Evolutionary conservation across 169 alveolate genomes (phyloP).

Genomic region (Plasmodium reichenowi): DNA sequence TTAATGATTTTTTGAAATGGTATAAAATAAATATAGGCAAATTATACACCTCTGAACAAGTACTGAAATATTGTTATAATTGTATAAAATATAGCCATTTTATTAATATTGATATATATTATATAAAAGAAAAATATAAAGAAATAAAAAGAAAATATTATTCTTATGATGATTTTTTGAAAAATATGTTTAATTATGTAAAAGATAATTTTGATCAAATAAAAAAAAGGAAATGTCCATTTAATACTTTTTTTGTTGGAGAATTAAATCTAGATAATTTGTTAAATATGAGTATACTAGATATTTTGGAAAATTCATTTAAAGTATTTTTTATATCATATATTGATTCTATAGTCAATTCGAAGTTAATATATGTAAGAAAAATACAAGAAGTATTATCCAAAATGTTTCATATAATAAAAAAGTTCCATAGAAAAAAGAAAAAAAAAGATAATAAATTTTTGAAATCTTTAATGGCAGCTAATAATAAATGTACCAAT

Average conservation of each 20-base stretch:
- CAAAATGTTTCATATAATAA: slow-evolving; percentile 43
- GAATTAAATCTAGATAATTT: slow-evolving; percentile 55
- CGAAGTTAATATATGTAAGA: slow-evolving; percentile 37
- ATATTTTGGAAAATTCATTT: slow-evolving; percentile 49
- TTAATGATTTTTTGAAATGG: slow-evolving; percentile 47
- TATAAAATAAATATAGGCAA: slow-evolving; percentile 48
- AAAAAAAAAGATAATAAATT: slow-evolving; percentile 4
- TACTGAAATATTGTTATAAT: slow-evolving; percentile 40
- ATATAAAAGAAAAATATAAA: slow-evolving; percentile 54
- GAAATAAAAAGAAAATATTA: slow-evolving; percentile 60
- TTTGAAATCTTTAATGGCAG: neutral
- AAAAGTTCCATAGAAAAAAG: slow-evolving; percentile 35
- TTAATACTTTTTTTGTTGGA: slow-evolving; percentile 68
- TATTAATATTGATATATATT: slow-evolving; percentile 43
- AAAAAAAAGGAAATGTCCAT: slow-evolving; percentile 60
- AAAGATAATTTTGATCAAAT: slow-evolving; percentile 43
- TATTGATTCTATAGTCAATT: slow-evolving; percentile 31
- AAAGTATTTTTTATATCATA: slow-evolving; percentile 64
- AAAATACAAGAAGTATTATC: slow-evolving; percentile 43
- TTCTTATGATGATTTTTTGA: slow-evolving; percentile 26
- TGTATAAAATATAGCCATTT: slow-evolving; percentile 68
- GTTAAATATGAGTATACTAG: slow-evolving; percentile 46
- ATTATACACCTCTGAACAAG: slow-evolving; percentile 50
- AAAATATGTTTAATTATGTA: slow-evolving; percentile 55
- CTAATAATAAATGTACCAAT: too few relatives aligned